Conservation (phyloP, 768 basidiomycete genomes). For the Suillus occidentalis region DNA sequence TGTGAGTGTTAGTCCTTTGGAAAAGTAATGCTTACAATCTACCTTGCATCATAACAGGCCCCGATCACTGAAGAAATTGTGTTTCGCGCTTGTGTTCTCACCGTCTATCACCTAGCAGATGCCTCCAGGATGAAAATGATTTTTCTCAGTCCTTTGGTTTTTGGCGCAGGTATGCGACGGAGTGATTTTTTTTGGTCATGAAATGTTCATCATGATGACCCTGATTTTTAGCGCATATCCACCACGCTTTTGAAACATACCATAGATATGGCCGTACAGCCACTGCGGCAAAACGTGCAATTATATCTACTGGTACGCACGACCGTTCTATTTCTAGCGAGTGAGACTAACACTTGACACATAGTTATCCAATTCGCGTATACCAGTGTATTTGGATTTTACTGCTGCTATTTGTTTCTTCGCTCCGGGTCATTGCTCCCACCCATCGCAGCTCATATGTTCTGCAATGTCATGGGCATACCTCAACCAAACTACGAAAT, state of each 20-base stretch:
- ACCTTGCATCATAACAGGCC: conserved; percentile 46
- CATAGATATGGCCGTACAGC: conserved; percentile 67
- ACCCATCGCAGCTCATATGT: conserved; percentile 77
- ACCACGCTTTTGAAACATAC: conserved; percentile 90
- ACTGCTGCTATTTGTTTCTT: conserved; percentile 82
- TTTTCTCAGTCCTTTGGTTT: conserved; percentile 79
- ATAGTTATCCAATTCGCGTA: conserved; percentile 86
- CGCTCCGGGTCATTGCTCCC: conserved; percentile 82
- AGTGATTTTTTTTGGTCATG: background rate
- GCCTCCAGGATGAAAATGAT: conserved; percentile 59
- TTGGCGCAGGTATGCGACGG: conserved; percentile 72
- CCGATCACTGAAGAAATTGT: conserved; percentile 93
- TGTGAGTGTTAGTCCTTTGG: conserved; percentile 30
- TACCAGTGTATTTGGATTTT: conserved; percentile 91
- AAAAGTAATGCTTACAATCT: background rate
- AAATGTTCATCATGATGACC: conserved; percentile 1
- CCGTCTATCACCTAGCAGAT: conserved; percentile 68
- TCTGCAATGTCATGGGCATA: conserved; percentile 94
- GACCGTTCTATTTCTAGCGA: background rate
- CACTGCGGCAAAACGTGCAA: conserved; percentile 63
- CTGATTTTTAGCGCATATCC: conserved; percentile 69
- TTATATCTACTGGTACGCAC: conserved; percentile 52
- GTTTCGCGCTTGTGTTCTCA: conserved; percentile 82
- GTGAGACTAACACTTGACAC: background rate
- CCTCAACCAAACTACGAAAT: conserved; percentile 68